Evolutionary conservation across 768 basidiomycete species (phyloP), one percentile per base, ranked within the genome.

Genomic region (Hygrocybe punicea): DNA sequence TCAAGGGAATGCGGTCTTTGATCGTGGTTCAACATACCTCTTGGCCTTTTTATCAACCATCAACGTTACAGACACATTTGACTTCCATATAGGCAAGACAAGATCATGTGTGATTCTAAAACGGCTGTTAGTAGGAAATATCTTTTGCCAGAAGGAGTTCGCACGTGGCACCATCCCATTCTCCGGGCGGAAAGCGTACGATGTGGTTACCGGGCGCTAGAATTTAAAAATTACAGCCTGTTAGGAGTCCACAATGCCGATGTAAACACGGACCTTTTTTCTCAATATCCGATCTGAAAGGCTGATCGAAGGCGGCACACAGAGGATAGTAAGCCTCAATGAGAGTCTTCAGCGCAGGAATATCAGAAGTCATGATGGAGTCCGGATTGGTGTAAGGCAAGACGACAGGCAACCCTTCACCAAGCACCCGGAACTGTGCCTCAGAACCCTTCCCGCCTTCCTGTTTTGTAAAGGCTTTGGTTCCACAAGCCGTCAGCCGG

Each of bases 11-110:
- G 23, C 36, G 58, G n/a, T 51, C 11, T 6, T 7, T 19, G n/a
- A 24, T 25, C 9, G 4, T 17, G 14, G 11, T 14, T 9, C 34
- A 33, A 68, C 76, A 10, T 44, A 93, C 95, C 89, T 92, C 74
- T 98, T 98, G 23, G 93, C 91, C 66, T 90, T 90, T 72, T 98
- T 99, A 73, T 98, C 94, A 53, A 97, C 85, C 93, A 98, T 93
- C 57, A 98, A 77, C 0, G 88, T 84, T 52, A 96, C 68, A 0
- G 93, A 96, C 11, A 85, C 84, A 57, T 87, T 87, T 2, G 93
- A 93, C 73, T 91, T 94, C 97, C 96, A 98, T 51, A 98, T 81
- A 0, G 97, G 96, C n/a, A 98, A 74, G n/a, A 88, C 71, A 23
- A 98, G 78, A 51, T 93, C 86, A 62, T 91, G 84, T n/a, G 81